Conservation (phyloP, 1,284 basidiomycete species). For the Ustilago vetiveriae region DNA sequence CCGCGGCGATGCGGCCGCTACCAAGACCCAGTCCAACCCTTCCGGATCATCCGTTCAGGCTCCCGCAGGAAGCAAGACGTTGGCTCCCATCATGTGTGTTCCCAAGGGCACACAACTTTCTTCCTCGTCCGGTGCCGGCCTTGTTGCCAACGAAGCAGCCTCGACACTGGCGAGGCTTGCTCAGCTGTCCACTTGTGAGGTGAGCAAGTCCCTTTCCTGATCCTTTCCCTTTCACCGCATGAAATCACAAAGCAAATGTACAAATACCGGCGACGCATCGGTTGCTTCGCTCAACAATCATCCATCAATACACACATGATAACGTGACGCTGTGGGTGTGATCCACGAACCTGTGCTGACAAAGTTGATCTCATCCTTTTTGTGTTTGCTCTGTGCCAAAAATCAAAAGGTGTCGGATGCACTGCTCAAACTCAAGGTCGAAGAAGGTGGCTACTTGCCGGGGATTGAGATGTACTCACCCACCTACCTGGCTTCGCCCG, state of each 20-base stretch:
- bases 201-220: slow-evolving; percentile 40
- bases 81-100: slow-evolving; percentile 47
- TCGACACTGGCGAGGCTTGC: slow-evolving; percentile 35
- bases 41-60: slow-evolving; percentile 21
- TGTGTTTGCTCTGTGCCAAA: neutral
- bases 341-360: no score
- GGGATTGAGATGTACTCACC: slow-evolving; percentile 78
- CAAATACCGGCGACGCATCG: slow-evolving; percentile 3
- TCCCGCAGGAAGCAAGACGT: slow-evolving; percentile 34
- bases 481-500: slow-evolving; percentile 13
- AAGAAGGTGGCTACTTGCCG: slow-evolving; percentile 82
- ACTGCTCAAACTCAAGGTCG: slow-evolving; percentile 80
- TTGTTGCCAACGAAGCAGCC: slow-evolving; percentile 1
- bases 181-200: slow-evolving; percentile 51
- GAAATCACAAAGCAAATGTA: slow-evolving; percentile 6
- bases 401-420: slow-evolving; percentile 81
- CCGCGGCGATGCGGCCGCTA: slow-evolving; percentile 18
- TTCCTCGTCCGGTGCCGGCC: slow-evolving; percentile 1
- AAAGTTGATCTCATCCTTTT: neutral
- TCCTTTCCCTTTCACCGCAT: neutral
- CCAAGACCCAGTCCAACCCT: slow-evolving; percentile 16
- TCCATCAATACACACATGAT: neutral
- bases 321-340: no score
- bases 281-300: neutral
- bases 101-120: slow-evolving; percentile 38